Evolutionary conservation across 2,329 filamentous ascomycete species (phyloP), one percentile per base, ranked within the genome.

Genomic region (Clarireedia homoeocarpa): DNA sequence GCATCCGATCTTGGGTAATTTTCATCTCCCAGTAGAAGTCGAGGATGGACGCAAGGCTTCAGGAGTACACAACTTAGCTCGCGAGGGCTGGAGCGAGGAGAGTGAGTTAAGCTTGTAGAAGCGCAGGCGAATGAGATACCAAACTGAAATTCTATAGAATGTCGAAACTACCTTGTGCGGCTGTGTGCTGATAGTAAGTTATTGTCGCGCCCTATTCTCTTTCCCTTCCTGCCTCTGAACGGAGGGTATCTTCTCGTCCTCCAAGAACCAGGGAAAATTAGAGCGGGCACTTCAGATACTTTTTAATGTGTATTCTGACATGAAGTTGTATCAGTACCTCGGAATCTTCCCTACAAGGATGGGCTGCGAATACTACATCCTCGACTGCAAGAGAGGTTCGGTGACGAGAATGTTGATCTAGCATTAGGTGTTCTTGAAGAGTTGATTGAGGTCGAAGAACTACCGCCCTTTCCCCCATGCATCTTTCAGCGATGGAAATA

Each of bases 401-500:
- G 74, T 7, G 74, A 76, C 49, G 73, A 75, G 58, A 73, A 74
- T 54, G 63, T 76, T 36, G 73, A 74, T 46, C 62, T 73, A 23
- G 72, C 74, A 12, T 71, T 72, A 34, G 75, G 74, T 5, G 74
- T 76, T 4, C 66, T 76, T 6, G 75, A 77, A 57, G 75, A 77
- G 61, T 62, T 76, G 55, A 76, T 77, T 38, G 74, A 76, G 60
- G 67, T 76, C 36, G 73, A 76, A 60, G 67, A 72, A 39, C 65
- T 73, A 59, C 74, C 72, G 1, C 73, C 75, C 46, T 75, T 76
- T 51, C 71, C 73, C 38, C 73, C 73, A 15, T 73, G 73, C 15
- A 72, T 73, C 23, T 77, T 75, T 57, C 74, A 76, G 59, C 69
- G 74, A 20, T 77, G 74, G 74, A 72, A 73, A 58, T 63, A 74